Evolutionary conservation across 2,329 filamentous ascomycete species (phyloP).

Genomic region (Ceratocystis huliohia): DNA sequence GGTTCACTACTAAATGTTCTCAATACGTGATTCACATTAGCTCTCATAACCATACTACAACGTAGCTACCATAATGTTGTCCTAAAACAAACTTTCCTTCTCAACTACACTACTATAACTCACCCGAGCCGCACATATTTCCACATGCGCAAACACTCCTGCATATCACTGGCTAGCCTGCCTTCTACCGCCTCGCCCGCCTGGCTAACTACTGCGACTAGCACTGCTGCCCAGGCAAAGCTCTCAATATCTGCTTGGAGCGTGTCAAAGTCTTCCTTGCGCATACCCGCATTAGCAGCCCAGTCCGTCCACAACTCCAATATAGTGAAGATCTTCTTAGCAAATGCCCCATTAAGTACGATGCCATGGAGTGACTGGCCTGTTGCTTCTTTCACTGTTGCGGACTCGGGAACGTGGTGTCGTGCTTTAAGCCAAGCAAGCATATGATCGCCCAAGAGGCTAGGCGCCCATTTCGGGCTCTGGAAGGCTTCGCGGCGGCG

Average conservation of each 20-base stretch:
- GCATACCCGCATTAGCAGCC: conserved; percentile 44
- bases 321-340: conserved; percentile 32
- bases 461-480: conserved; percentile 40
- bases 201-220: conserved; percentile 38
- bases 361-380: conserved; percentile 40
- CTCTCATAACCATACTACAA: no score
- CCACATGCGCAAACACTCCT: conserved; percentile 44
- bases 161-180: conserved; percentile 39
- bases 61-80: background rate
- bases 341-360: conserved; percentile 37
- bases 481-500: conserved; percentile 39
- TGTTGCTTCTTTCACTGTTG: conserved; percentile 31
- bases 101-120: background rate
- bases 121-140: conserved; percentile 40
- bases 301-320: conserved; percentile 42
- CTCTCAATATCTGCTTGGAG: conserved; percentile 29
- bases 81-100: no score
- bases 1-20: no score
- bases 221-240: conserved; percentile 38
- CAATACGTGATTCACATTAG: no score
- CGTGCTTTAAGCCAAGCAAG: conserved; percentile 34
- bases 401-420: conserved; percentile 23
- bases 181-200: conserved; percentile 36
- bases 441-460: conserved; percentile 34
- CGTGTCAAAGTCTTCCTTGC: conserved; percentile 32